Percentiles rank a stretch among this genome's conserved stretches.
phyloP scores from a whole-genome alignment of 306 rosid species.

The Dryas alaskensis region DNA sequence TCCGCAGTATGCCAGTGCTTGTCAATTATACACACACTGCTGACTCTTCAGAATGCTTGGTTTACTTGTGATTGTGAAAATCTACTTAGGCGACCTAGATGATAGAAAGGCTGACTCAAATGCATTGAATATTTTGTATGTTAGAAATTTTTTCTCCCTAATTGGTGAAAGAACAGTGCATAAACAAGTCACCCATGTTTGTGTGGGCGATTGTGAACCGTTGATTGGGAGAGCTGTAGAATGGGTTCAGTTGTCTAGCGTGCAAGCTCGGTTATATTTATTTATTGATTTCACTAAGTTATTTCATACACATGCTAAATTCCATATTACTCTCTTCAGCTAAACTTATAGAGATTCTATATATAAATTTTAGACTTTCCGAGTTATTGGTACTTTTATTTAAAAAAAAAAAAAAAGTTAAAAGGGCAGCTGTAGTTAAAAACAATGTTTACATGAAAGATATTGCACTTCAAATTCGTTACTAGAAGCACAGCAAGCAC shows the following conservation, averaged over 20 bases:
- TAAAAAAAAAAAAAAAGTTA: too few species aligned
- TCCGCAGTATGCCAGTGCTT: not conserved
- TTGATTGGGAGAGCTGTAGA: not conserved
- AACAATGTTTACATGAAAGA: too few species aligned
- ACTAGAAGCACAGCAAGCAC: too few species aligned
- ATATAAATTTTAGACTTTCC: too few species aligned
- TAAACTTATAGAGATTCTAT: too few species aligned
- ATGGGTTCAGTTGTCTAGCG: not conserved
- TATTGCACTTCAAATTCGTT: not conserved
- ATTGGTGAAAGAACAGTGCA: not conserved
- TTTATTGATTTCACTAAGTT: too few species aligned
- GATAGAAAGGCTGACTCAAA: not conserved
- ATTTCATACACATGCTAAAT: too few species aligned
- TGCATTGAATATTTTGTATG: not conserved
- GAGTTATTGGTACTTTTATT: too few species aligned
- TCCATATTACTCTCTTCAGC: too few species aligned
- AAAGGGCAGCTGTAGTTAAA: too few species aligned
- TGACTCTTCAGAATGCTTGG: not conserved
- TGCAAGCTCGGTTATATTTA: too few species aligned
- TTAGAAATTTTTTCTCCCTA: not conserved
- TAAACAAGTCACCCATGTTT: not conserved
- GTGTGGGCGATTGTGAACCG: not conserved
- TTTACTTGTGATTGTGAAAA: not conserved
- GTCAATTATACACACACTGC: not conserved
- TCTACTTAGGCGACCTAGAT: not conserved